These are phyloP conservation scores for Lasiodiplodia hormozganensis DNA, from an alignment of 2,329 filamentous ascomycete genomes.

Conservation along the genomic window DNA sequence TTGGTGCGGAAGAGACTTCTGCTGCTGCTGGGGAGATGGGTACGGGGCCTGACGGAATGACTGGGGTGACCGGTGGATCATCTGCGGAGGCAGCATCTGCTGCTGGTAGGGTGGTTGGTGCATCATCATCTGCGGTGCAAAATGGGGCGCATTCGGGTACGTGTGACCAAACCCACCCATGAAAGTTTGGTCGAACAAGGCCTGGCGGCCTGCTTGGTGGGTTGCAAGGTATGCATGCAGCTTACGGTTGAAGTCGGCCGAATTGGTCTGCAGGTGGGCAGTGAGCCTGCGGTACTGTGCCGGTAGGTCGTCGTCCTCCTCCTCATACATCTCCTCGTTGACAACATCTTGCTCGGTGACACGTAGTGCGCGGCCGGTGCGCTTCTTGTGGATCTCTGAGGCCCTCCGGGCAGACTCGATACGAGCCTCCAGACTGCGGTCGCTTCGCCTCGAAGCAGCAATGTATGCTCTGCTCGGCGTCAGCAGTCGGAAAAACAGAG, in stretches of 20 bases:
- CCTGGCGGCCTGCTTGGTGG: constrained; percentile 58
- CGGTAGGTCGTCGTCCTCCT: constrained; percentile 83
- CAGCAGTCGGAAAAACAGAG: constrained; percentile 29
- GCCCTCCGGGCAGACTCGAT: constrained; percentile 86
- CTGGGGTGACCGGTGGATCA: constrained; percentile 39
- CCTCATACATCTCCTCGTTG: constrained; percentile 96
- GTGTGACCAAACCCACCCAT: constrained; percentile 35
- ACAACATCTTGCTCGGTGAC: constrained; percentile 87
- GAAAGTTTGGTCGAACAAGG: constrained; percentile 13
- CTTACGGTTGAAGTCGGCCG: constrained; percentile 66
- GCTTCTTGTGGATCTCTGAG: constrained; percentile 88
- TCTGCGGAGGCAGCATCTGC: constrained; percentile 44
- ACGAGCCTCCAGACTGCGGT: constrained; percentile 85
- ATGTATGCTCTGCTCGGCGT: constrained; percentile 75
- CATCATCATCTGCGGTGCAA: constrained; percentile 47
- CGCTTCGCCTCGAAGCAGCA: constrained; percentile 84
- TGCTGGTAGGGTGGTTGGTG: constrained; percentile 40
- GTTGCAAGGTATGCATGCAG: constrained; percentile 66
- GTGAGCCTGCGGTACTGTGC: constrained; percentile 70
- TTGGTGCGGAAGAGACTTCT: constrained; percentile 49
- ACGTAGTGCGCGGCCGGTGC: constrained; percentile 81
- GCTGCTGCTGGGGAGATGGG: constrained; percentile 51
- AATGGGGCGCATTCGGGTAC: constrained; percentile 47
- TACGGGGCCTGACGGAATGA: constrained; percentile 34
- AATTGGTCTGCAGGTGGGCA: constrained; percentile 66